These are phyloP conservation scores for Aspergillus fumigatus DNA, from an alignment of 2,329 filamentous ascomycete species.

Conservation along the genomic window DNA sequence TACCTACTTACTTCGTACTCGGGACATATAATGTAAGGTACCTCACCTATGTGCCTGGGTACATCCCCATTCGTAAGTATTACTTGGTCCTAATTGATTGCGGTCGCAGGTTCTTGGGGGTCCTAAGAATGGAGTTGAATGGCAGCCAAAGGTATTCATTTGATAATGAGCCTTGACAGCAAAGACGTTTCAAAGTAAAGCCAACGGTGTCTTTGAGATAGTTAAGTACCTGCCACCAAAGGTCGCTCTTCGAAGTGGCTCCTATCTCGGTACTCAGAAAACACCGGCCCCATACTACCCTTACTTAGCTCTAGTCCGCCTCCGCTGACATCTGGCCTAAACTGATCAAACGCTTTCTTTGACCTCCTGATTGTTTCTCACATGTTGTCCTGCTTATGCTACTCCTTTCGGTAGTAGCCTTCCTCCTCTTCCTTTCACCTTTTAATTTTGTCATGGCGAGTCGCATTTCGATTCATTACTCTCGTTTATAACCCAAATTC, in stretches of 20 bases:
- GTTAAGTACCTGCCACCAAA: not conserved
- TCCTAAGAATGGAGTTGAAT: not conserved
- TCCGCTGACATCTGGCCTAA: constrained; percentile 35
- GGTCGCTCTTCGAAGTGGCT: not conserved
- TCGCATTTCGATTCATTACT: constrained; percentile 29
- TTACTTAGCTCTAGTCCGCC: constrained; percentile 6
- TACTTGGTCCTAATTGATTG: not conserved
- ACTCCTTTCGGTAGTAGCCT: constrained; percentile 7
- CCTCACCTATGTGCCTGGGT: no score
- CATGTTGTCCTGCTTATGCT: constrained; percentile 20
- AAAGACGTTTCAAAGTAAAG: not conserved
- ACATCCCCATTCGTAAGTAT: no score
- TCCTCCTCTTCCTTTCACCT: constrained; percentile 17
- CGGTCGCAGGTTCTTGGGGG: not conserved
- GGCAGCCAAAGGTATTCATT: not conserved
- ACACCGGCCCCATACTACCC: not conserved
- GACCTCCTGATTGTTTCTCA: constrained; percentile 26
- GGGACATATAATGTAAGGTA: no score
- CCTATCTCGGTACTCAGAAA: not conserved
- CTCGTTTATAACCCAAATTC: constrained; percentile 28
- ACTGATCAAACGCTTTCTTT: constrained; percentile 25
- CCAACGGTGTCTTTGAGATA: not conserved
- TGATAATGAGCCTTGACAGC: not conserved
- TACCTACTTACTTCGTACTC: no score
- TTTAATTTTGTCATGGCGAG: constrained; percentile 31